These are phyloP conservation scores for Melaleuca alternifolia DNA, from an alignment of 345 rosid species.

Conservation along the genomic window DNA sequence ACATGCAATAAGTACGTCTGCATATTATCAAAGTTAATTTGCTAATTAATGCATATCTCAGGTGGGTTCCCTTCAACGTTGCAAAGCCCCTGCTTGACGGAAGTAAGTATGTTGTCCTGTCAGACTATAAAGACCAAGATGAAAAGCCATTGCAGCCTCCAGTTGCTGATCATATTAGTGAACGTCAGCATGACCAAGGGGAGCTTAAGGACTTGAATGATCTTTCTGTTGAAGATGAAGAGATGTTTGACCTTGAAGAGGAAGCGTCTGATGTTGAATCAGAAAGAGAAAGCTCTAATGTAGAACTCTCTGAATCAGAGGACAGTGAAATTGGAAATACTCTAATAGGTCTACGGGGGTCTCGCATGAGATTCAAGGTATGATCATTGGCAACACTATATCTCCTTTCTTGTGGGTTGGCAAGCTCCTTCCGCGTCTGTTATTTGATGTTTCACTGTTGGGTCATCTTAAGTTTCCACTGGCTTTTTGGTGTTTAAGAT, in stretches of 20 bases:
- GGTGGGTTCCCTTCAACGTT: constrained; percentile 78
- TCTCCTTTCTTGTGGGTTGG: neutral
- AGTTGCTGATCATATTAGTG: constrained; percentile 23
- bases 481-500: neutral
- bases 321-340: constrained; percentile 32
- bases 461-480: neutral
- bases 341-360: constrained; percentile 32
- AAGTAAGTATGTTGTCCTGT: constrained; percentile 55
- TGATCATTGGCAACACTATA: neutral
- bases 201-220: constrained; percentile 22
- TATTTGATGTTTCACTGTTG: neutral
- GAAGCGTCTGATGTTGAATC: constrained; percentile 40
- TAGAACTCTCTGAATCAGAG: constrained; percentile 9
- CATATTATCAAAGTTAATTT: neutral
- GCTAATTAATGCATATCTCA: constrained; percentile 18
- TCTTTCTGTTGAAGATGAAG: constrained; percentile 30
- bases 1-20: neutral
- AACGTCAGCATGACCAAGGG: constrained; percentile 26
- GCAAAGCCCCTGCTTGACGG: constrained; percentile 68
- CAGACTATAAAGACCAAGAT: constrained; percentile 38
- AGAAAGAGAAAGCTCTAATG: constrained; percentile 15
- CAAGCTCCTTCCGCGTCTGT: neutral
- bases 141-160: constrained; percentile 19
- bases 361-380: constrained; percentile 66
- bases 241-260: constrained; percentile 31